Evolutionary conservation across 495 filamentous ascomycete genomes (phyloP).

Genomic region (Daldinia loculata): DNA sequence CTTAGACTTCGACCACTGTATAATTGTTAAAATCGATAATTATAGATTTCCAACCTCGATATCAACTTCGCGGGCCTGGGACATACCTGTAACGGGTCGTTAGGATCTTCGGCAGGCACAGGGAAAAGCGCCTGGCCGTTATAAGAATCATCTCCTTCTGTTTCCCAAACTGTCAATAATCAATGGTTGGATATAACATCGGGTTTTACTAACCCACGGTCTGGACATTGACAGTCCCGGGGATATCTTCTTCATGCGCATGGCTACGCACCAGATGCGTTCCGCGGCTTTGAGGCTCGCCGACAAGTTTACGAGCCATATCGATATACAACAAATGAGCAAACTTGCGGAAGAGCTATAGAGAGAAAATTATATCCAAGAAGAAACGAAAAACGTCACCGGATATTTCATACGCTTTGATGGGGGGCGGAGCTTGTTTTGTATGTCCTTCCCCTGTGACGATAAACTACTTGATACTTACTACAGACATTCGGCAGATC

Average conservation of each 20-base stretch:
- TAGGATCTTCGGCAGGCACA: constrained; percentile 66
- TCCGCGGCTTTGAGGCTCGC: background rate
- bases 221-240: constrained; percentile 65
- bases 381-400: background rate
- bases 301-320: constrained; percentile 14
- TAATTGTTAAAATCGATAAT: background rate
- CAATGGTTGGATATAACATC: background rate
- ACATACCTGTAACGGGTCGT: constrained; percentile 63
- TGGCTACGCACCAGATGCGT: constrained; percentile 52
- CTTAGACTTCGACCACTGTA: constrained; percentile 62
- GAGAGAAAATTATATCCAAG: background rate
- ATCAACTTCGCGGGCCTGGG: background rate
- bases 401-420: background rate
- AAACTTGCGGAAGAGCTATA: background rate
- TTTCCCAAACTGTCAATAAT: background rate
- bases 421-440: background rate
- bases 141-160: constrained; percentile 66
- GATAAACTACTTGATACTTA: background rate
- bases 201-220: constrained; percentile 42
- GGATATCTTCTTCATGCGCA: constrained; percentile 65
- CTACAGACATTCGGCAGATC: background rate
- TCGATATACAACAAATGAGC: background rate
- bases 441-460: background rate
- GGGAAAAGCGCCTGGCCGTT: constrained; percentile 68
- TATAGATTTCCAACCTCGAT: background rate